Percentiles rank a stretch among this genome's conserved stretches.
Evolutionary conservation across 371 early-diverging fungal species (phyloP).

Genomic region (Mortierella sp.): DNA sequence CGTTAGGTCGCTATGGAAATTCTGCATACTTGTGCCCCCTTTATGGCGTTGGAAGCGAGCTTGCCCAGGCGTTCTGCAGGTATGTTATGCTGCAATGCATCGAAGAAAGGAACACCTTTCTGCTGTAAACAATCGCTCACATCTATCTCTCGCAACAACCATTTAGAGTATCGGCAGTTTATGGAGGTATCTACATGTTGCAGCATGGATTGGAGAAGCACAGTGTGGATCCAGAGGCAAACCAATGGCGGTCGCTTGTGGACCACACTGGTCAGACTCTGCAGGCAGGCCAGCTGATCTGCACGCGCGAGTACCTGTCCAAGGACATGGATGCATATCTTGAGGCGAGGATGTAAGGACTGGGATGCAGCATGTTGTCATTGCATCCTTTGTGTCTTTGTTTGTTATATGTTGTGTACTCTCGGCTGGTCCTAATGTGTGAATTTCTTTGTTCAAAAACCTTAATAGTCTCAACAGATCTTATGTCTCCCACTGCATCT

Average conservation of each 20-base stretch:
- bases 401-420: no score
- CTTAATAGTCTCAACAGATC: conserved; percentile 53
- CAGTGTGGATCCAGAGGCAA: conserved; percentile 52
- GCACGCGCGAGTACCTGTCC: conserved; percentile 66
- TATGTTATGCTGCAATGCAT: conserved; percentile 31
- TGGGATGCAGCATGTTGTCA: neutral
- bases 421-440: neutral
- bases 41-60: conserved; percentile 93
- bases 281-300: conserved; percentile 60
- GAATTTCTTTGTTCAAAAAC: neutral
- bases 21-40: conserved; percentile 85
- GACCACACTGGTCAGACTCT: conserved; percentile 61
- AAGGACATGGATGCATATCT: conserved; percentile 54
- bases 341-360: conserved; percentile 43
- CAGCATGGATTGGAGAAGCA: conserved; percentile 60
- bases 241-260: conserved; percentile 58
- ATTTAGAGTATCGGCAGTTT: conserved; percentile 83
- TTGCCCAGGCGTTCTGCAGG: conserved; percentile 93
- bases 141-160: no score
- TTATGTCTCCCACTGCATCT: conserved; percentile 62
- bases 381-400: neutral
- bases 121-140: no score
- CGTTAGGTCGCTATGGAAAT: conserved; percentile 90
- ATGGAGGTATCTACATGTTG: conserved; percentile 90
- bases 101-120: neutral